Evolutionary conservation across 148 eudicot genomes (phyloP), one percentile per base, ranked within the genome.

Genomic region (Talinum fruticosum): DNA sequence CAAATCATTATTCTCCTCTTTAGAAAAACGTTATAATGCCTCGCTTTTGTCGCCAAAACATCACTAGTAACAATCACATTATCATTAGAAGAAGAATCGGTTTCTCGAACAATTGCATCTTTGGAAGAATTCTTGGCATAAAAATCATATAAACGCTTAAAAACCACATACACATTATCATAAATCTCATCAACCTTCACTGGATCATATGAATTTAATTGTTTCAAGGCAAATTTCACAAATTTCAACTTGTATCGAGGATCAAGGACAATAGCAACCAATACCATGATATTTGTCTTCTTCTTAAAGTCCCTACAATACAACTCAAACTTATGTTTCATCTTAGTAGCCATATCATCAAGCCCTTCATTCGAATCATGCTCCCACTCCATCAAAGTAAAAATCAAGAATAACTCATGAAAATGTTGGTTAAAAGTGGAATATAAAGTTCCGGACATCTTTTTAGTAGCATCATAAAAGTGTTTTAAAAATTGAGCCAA

Each of bases 291-390:
- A 71, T 78, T 54, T 38, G 32, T 57, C 10, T 54, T 78, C 15
- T 29, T 34, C 59, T 51, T 51, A 24, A 54, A 30, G 30, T 54
- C 37, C 3, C 69, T 75, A 71, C 35, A 78, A 16, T 53, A 78
- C 37, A 70, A 57, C 21, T 78, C 75, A 78, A 53, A 78, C 53
- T 71, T 71, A 13, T 54, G n/a, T 61, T 57, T 71, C 75, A 78
- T 71, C 29, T 69, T 26, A 0, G 0, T 19, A 57, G 32, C 70
- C 59, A 78, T 65, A 2, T 8, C 30, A 15, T 16, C 1, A 57
- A 57, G 37, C 21, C 30, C 29, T 7, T 33, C 10, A 74, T 57
- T 59, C 12, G 32, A 2, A 54, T 26, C 64, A 1, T 4, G 13
- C 57, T 74, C 49, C 76, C 67, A 57, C 24, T 33, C 30, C 0